Percentiles rank a stretch among this genome's conserved stretches.
Conservation (phyloP, 2,329 filamentous ascomycete genomes). For the Penicillium sp. region DNA sequence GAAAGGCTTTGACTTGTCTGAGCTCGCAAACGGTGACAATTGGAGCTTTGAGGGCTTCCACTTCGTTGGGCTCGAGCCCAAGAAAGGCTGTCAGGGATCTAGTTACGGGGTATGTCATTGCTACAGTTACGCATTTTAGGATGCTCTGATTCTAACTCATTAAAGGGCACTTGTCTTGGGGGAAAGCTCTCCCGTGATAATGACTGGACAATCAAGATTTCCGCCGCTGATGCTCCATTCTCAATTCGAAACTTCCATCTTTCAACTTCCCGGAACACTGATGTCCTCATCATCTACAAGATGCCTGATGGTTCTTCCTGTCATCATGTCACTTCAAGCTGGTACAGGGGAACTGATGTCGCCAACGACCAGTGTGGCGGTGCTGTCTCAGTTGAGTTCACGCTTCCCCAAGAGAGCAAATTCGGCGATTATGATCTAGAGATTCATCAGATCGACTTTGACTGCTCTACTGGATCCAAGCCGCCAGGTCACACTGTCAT, state of each 20-base stretch:
- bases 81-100: slow-evolving; percentile 44
- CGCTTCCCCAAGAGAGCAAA: slow-evolving; percentile 54
- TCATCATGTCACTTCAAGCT: slow-evolving; percentile 70
- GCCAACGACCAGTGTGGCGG: slow-evolving; percentile 88
- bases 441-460: slow-evolving; percentile 28
- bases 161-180: slow-evolving; percentile 58
- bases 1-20: slow-evolving; percentile 67
- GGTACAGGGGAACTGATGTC: slow-evolving; percentile 63
- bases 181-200: slow-evolving; percentile 58
- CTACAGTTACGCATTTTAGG: background rate
- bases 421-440: slow-evolving; percentile 65
- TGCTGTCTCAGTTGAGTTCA: slow-evolving; percentile 72
- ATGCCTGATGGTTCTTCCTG: slow-evolving; percentile 79
- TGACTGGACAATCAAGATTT: slow-evolving; percentile 13
- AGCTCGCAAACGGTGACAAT: slow-evolving; percentile 60
- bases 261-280: slow-evolving; percentile 67
- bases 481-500: background rate
- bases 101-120: slow-evolving; percentile 42
- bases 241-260: slow-evolving; percentile 72
- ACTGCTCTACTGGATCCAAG: slow-evolving; percentile 18
- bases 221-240: slow-evolving; percentile 49
- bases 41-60: slow-evolving; percentile 65
- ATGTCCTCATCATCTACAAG: slow-evolving; percentile 77
- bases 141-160: background rate
- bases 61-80: slow-evolving; percentile 69